Evolutionary conservation across 2,329 filamentous ascomycete species (phyloP).

Genomic region (Dactylellina leptospora): DNA sequence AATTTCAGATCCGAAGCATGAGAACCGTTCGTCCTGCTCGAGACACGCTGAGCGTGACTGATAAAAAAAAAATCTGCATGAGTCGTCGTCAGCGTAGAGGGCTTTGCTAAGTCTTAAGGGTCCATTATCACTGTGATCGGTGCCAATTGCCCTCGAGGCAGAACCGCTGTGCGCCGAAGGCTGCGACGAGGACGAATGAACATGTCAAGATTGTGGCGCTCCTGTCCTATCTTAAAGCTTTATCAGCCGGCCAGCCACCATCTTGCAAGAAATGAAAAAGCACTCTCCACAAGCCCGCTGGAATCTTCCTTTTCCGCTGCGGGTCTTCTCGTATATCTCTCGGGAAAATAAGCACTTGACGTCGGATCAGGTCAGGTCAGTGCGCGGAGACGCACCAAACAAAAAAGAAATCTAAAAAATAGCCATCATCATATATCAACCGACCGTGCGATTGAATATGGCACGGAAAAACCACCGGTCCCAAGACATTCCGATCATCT

Average conservation of each 20-base stretch:
- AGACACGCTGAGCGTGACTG: conserved; percentile 37
- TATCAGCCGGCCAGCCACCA: conserved; percentile 23
- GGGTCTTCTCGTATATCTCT: conserved; percentile 22
- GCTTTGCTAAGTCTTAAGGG: conserved; percentile 13
- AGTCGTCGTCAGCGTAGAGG: conserved; percentile 49
- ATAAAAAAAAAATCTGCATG: too few species aligned
- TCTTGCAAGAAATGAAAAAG: too few species aligned
- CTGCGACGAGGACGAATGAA: too few species aligned
- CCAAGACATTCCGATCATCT: background rate
- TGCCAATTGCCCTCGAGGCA: too few species aligned
- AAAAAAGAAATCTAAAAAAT: conserved; percentile 37
- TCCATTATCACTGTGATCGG: too few species aligned
- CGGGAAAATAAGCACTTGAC: conserved; percentile 45
- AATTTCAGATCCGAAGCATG: conserved; percentile 27
- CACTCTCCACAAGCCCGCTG: conserved; percentile 26
- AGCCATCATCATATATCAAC: background rate
- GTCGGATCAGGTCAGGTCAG: conserved; percentile 20
- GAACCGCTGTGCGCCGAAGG: too few species aligned
- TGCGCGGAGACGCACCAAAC: conserved; percentile 17
- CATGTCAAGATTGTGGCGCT: too few species aligned
- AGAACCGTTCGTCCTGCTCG: conserved; percentile 32
- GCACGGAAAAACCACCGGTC: conserved; percentile 8
- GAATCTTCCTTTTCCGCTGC: conserved; percentile 42
- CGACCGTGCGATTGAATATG: background rate
- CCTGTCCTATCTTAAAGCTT: too few species aligned